Base-by-base conservation (phyloP, 2,329 filamentous ascomycete genomes). In the Parascedosporium putredinis region DNA sequence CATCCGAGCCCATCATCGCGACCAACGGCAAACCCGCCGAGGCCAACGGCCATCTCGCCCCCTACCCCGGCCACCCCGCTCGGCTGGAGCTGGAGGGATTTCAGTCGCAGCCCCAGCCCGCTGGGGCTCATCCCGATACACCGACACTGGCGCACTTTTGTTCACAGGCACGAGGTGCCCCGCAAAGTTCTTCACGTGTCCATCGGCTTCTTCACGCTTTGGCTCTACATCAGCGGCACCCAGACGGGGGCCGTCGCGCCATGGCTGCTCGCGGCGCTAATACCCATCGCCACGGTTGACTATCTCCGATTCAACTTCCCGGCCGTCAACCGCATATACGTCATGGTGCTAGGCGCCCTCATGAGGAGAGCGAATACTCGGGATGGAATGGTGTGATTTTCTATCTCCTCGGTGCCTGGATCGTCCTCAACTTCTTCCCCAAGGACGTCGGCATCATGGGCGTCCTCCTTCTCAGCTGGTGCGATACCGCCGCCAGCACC, bases 371-470 rank as follows among this genome's bases (percentile, higher is more conserved):
- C 55, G 93, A 98, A 68, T 95, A 91, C 57, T 76, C 83, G 45
- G 88, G 89, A 47, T 98, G 88, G 75, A 98, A 98, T 64, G 93
- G 93, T 48, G 91, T 97, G 57, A 94, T 98, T 56, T 96, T 87
- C 73, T 98, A 97, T 67, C 79, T 98, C 8, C 78, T 96, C 6
- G 93, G 93, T 51, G 84, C 89, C 24, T 96, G 89, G 81, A 75
- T 83, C 27, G 88, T 91, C 14, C 78, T 97, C 56, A 80, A 80
- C 57, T 88, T 88, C 64, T 88, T 94, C 64, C 88, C 90, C 55
- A 98, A 97, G 69, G 93, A 98, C 59, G 78, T 98, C 22, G 89
- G 84, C 6, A 84, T 95, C 45, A 84, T 97, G 73, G 83, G 86
- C 53, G 85, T 97, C 40, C 73, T 98, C 59, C 77, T 98, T 36